Evolutionary conservation across 352 stramenopile genomes (phyloP).

Genomic region (Phytophthora melonis): DNA sequence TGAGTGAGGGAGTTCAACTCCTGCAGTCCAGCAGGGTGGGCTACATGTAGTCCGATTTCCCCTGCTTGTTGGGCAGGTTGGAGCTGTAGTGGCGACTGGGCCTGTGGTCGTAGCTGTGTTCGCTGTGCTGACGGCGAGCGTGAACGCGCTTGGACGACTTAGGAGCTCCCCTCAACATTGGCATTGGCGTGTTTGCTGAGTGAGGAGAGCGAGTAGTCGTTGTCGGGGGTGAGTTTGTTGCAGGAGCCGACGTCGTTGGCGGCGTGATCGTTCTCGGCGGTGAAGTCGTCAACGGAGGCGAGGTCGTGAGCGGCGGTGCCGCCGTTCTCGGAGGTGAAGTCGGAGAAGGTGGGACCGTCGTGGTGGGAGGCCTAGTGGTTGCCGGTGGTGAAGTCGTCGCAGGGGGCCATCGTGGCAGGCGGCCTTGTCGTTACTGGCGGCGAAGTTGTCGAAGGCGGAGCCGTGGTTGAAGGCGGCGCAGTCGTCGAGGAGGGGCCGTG

Average conservation of each 20-base stretch:
- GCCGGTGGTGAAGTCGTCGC: conserved; percentile 18
- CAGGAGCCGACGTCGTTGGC: conserved; percentile 29
- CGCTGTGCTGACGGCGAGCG: neutral
- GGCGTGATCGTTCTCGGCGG: neutral
- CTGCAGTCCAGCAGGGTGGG: neutral
- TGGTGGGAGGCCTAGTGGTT: neutral
- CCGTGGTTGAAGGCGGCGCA: neutral
- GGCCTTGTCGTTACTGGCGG: neutral
- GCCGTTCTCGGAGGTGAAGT: neutral
- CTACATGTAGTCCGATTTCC: neutral
- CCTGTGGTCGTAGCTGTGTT: neutral
- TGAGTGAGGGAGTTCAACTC: too few relatives aligned
- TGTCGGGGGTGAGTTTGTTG: neutral
- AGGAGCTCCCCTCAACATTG: neutral
- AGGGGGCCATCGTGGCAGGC: conserved; percentile 4
- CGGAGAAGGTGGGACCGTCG: neutral
- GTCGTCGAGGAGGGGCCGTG: neutral
- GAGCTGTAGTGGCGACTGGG: neutral
- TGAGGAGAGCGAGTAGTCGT: neutral
- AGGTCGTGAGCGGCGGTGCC: neutral
- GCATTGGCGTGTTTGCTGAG: neutral
- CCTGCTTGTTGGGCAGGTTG: neutral
- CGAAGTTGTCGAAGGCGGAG: neutral
- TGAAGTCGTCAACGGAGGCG: neutral
- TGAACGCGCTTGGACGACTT: neutral